phyloP scores from a whole-genome alignment of 1,284 basidiomycete genomes.

The Puccinia horiana region DNA sequence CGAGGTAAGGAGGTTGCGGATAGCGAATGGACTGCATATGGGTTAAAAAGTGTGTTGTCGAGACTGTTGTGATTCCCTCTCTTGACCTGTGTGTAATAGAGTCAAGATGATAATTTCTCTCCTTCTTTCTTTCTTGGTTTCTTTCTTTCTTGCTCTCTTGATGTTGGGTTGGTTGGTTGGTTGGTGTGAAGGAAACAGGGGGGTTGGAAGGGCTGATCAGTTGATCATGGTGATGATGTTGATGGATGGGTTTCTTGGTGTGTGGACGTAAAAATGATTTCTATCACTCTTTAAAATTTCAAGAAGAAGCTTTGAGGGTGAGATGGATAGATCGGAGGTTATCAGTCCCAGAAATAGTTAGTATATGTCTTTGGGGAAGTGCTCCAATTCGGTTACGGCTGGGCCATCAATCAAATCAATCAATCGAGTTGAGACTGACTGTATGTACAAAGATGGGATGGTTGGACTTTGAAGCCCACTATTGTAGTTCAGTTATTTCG shows the following conservation, averaged over 20 bases:
- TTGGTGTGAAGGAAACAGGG: not conserved
- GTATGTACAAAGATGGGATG: slow-evolving; percentile 5
- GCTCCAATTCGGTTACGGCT: too few species aligned
- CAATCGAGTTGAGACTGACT: too few species aligned
- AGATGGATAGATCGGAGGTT: not conserved
- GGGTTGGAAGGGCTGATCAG: not conserved
- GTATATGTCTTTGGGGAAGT: too few species aligned
- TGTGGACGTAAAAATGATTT: not conserved
- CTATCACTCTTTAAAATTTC: not conserved
- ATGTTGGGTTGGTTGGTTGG: not conserved
- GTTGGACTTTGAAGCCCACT: not conserved
- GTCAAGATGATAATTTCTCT: not conserved
- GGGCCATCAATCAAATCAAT: not conserved
- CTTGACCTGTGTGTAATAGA: not conserved
- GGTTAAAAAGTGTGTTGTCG: not conserved
- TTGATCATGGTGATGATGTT: not conserved
- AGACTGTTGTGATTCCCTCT: not conserved
- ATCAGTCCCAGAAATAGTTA: not conserved
- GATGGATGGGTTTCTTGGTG: not conserved
- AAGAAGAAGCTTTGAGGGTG: not conserved
- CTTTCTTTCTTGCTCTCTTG: not conserved
- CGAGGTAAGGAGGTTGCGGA: not conserved
- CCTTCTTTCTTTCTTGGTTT: not conserved
- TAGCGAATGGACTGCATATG: slow-evolving; percentile 16
- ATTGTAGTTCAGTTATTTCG: slow-evolving; percentile 12